A percentile compares a stretch with the other conserved stretches of the same genome.
Evolutionary conservation across 768 basidiomycete species (phyloP).

Genomic region (Termitomyces sp.): DNA sequence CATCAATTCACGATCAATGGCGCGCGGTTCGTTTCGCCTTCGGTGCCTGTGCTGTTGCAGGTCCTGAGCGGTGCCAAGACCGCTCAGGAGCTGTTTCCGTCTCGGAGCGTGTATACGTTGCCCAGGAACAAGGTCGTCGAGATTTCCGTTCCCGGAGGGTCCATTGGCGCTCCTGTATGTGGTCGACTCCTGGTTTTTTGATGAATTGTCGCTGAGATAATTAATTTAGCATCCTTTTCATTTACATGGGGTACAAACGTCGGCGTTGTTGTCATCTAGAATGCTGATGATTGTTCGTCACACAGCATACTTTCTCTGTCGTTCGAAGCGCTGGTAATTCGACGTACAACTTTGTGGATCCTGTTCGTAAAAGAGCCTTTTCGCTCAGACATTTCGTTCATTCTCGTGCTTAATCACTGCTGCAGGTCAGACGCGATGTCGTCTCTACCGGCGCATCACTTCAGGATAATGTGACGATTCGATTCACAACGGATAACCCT

Average conservation of each 20-base stretch:
- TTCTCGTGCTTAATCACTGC: background rate
- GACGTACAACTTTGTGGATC: slow-evolving; percentile 20
- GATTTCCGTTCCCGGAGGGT: slow-evolving; percentile 31
- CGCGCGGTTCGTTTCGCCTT: slow-evolving; percentile 27
- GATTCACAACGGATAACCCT: slow-evolving; percentile 45
- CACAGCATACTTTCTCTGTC: slow-evolving; percentile 31
- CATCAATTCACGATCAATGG: slow-evolving; percentile 24
- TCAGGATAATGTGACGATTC: slow-evolving; percentile 36
- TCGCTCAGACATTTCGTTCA: no score
- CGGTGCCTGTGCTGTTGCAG: slow-evolving; percentile 50
- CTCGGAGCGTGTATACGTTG: slow-evolving; percentile 40
- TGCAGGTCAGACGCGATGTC: slow-evolving; percentile 22
- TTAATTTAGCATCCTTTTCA: background rate
- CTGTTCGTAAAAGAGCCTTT: background rate
- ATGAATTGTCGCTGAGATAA: background rate
- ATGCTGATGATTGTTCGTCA: background rate
- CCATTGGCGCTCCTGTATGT: slow-evolving; percentile 24
- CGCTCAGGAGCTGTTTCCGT: slow-evolving; percentile 41
- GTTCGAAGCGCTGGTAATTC: slow-evolving; percentile 27
- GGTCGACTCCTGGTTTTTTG: background rate
- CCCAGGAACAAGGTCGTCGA: slow-evolving; percentile 40
- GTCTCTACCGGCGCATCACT: slow-evolving; percentile 22
- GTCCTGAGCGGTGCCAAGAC: slow-evolving; percentile 47
- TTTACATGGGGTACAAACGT: background rate
- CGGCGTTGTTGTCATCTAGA: background rate